Conservation (phyloP, 805 yeast species). For the Kazachstania bromeliacearum region DNA sequence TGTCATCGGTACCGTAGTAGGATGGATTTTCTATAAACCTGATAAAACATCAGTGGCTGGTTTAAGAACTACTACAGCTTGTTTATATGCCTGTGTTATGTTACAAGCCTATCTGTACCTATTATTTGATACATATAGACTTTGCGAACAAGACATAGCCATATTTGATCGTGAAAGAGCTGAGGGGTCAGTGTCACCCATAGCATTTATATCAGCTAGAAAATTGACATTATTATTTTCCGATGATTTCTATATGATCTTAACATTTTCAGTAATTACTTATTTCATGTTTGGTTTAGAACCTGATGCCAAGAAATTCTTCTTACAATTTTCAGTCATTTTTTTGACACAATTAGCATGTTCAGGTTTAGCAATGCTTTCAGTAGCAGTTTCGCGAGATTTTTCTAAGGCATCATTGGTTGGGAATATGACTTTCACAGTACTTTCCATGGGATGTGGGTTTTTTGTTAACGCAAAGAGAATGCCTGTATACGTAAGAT, state of each 20-base stretch:
- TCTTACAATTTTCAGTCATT: conserved; percentile 50
- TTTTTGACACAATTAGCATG: conserved; percentile 44
- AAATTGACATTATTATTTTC: conserved; percentile 53
- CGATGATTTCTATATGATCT: conserved; percentile 59
- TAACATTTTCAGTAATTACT: conserved; percentile 50
- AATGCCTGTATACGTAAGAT: conserved; percentile 78
- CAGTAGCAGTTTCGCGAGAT: conserved; percentile 49
- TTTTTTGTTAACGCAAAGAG: conserved; percentile 62
- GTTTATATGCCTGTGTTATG: conserved; percentile 44
- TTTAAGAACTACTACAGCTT: conserved; percentile 47
- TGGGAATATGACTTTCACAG: conserved; percentile 56
- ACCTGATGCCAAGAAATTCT: conserved; percentile 41
- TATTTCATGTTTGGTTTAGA: conserved; percentile 74
- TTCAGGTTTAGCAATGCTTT: conserved; percentile 22
- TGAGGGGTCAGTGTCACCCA: conserved; percentile 56
- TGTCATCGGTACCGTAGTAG: conserved; percentile 50
- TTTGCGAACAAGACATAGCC: conserved; percentile 45
- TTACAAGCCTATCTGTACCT: conserved; percentile 47
- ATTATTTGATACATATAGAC: conserved; percentile 49
- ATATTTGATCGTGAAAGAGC: conserved; percentile 58
- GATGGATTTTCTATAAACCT: conserved; percentile 71
- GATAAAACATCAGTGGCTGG: conserved; percentile 37
- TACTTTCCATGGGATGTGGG: conserved; percentile 74
- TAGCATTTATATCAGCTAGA: conserved; percentile 60
- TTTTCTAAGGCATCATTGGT: conserved; percentile 52